A percentile compares a stretch with the other conserved stretches of the same genome.
Evolutionary conservation across 2,329 filamentous ascomycete species (phyloP).

Genomic region (Metarhizium anisopliae): DNA sequence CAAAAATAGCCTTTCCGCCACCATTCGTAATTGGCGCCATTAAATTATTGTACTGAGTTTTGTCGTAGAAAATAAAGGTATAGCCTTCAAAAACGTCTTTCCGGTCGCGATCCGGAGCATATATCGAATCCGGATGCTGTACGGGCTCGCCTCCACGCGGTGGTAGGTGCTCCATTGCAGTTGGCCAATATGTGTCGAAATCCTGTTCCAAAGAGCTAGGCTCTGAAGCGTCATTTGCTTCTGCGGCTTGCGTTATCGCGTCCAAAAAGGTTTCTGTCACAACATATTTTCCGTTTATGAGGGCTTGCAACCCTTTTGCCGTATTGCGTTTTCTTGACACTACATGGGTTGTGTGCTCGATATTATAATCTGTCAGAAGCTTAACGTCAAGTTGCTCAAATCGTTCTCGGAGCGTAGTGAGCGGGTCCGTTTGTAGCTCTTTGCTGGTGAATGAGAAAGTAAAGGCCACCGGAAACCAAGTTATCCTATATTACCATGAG

Average conservation of each 20-base stretch:
- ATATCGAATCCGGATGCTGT: constrained; percentile 56
- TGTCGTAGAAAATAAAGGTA: constrained; percentile 79
- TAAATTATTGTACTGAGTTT: constrained; percentile 66
- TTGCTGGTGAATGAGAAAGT: constrained; percentile 63
- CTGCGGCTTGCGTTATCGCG: constrained; percentile 55
- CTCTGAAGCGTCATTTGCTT: constrained; percentile 37
- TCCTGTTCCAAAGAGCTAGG: constrained; percentile 61
- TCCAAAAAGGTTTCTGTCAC: constrained; percentile 68
- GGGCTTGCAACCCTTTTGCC: constrained; percentile 73
- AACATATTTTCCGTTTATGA: constrained; percentile 72
- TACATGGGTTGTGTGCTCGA: constrained; percentile 71
- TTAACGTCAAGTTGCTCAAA: constrained; percentile 89
- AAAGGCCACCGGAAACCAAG: constrained; percentile 73
- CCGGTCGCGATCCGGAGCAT: constrained; percentile 59
- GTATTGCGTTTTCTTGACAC: constrained; percentile 87
- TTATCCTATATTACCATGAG: constrained; percentile 43
- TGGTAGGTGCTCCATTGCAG: constrained; percentile 62
- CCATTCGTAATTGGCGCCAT: constrained; percentile 67
- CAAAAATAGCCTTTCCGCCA: constrained; percentile 71
- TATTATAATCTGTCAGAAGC: constrained; percentile 62
- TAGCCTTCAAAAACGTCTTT: constrained; percentile 73
- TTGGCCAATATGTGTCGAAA: constrained; percentile 72
- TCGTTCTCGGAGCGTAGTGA: constrained; percentile 50
- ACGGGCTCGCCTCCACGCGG: constrained; percentile 67
- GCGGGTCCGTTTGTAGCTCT: constrained; percentile 57